These are phyloP conservation scores for Kokia cookei DNA, from an alignment of 441 rosid genomes.

Conservation along the genomic window DNA sequence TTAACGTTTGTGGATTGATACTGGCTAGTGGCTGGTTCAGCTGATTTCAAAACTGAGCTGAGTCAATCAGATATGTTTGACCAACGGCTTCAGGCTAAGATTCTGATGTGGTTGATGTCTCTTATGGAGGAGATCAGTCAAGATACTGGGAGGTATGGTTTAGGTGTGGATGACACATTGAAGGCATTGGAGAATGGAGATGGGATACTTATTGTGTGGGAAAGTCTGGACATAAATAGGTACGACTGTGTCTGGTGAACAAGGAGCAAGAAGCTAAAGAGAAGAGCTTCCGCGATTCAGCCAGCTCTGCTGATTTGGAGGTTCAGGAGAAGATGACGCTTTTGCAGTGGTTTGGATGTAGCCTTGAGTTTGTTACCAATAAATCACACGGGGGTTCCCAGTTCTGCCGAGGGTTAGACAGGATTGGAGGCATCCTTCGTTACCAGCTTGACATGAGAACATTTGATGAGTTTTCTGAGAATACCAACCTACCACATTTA, in stretches of 20 bases:
- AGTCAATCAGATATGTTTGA: constrained; percentile 93
- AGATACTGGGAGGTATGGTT: constrained; percentile 35
- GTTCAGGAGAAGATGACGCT: background rate
- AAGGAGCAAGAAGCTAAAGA: background rate
- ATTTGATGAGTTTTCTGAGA: background rate
- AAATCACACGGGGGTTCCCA: background rate
- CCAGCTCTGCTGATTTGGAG: background rate
- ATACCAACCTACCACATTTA: background rate
- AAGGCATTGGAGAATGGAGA: constrained; percentile 88
- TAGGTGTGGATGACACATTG: constrained; percentile 82
- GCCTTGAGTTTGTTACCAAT: background rate
- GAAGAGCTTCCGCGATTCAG: background rate
- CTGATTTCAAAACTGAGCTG: constrained; percentile 89
- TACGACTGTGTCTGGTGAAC: background rate
- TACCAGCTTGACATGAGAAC: background rate
- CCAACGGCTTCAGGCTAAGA: constrained; percentile 82
- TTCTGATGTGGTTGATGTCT: constrained; percentile 28
- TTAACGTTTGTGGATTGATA: background rate
- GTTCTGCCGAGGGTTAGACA: background rate
- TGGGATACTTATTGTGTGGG: constrained; percentile 84
- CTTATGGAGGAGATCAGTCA: background rate
- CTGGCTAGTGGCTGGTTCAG: constrained; percentile 64
- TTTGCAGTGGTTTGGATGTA: background rate
- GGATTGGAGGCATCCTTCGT: background rate
- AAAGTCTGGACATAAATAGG: constrained; percentile 37